These are phyloP conservation scores for Neofusicoccum laricinum DNA, from an alignment of 2,329 filamentous ascomycete species.

Conservation along the genomic window DNA sequence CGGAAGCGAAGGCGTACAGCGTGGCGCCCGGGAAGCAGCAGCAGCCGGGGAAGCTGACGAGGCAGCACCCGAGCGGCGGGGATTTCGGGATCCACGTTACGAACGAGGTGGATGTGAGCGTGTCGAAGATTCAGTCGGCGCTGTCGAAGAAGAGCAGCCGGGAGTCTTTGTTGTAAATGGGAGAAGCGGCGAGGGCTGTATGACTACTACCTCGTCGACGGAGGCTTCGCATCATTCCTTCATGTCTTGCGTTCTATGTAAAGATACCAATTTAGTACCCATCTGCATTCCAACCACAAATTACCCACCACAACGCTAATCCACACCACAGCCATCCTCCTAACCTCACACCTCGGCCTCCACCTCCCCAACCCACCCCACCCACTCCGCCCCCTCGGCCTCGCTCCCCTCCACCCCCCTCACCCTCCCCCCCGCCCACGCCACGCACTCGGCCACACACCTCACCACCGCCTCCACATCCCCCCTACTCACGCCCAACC, in stretches of 20 bases:
- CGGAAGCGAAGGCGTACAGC: too few species aligned
- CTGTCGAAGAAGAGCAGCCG: neutral
- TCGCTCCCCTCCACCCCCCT: neutral
- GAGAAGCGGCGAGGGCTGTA: neutral
- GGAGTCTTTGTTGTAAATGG: neutral
- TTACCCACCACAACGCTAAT: neutral
- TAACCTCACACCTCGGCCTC: neutral
- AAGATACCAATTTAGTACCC: neutral
- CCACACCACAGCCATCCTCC: too few species aligned
- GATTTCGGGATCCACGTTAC: neutral
- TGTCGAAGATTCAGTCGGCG: neutral
- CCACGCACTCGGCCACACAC: slow-evolving; percentile 28
- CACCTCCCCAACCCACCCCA: slow-evolving; percentile 10
- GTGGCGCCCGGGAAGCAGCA: neutral
- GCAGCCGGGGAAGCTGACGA: too few species aligned
- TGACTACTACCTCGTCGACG: neutral
- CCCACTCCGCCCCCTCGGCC: neutral
- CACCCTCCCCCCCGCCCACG: neutral
- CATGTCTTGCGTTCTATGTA: neutral
- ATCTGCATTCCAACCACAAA: neutral
- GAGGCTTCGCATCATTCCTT: neutral
- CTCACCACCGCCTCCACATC: slow-evolving; percentile 45
- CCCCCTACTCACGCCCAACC: slow-evolving; percentile 47
- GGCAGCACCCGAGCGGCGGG: neutral
- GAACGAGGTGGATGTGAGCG: neutral